Evolutionary conservation across 2,329 filamentous ascomycete species (phyloP), one percentile per base, ranked within the genome.

Genomic region (Cladorrhinum sp.): DNA sequence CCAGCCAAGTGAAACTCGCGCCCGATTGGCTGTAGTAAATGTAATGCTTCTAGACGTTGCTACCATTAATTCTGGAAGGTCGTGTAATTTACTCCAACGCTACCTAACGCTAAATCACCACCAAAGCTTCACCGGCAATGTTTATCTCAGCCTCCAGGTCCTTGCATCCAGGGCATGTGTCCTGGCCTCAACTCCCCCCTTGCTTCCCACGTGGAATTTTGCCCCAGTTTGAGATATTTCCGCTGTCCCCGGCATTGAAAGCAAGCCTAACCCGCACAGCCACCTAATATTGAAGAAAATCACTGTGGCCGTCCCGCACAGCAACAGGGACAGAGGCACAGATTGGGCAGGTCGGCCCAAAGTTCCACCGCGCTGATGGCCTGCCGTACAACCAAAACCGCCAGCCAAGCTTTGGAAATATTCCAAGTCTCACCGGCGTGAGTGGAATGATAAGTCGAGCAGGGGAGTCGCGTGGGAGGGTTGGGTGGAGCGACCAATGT

Each of bases 301-400:
- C 50, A 52, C 50, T 18, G 23, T 12, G 18, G 25, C 49, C 16
- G 58, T 59, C 12, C 20, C 27, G 38, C n/a, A 50, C 36, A 29
- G 32, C 18, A 6, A 24, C 48, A 7, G 41, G 16, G 20, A 12
- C 4, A 16, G n/a, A 38, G 45, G 16, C 32, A 12, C 6, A 16
- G 22, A 32, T 52, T 22, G 7, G 57, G 49, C 20, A 50, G 36
- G 25, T 54, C 64, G 64, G 64, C 25, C 48, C 3, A 56, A 65
- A 45, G 56, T 65, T 65, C 13, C 32, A 18, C 64, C 64, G 64
- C 57, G 64, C 62, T 65, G 59, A 65, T 58, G 53, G 12, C 52
- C 52, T 24, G 23, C 20, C 13, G 18, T 55, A 41, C 52, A 38
- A 38, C 52, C 52, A 55, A n/a, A 41, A 36, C 29, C 32, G 20